These are phyloP conservation scores for Aegilops longissima DNA, from an alignment of 176 grass and related monocot genomes.

Conservation along the genomic window DNA sequence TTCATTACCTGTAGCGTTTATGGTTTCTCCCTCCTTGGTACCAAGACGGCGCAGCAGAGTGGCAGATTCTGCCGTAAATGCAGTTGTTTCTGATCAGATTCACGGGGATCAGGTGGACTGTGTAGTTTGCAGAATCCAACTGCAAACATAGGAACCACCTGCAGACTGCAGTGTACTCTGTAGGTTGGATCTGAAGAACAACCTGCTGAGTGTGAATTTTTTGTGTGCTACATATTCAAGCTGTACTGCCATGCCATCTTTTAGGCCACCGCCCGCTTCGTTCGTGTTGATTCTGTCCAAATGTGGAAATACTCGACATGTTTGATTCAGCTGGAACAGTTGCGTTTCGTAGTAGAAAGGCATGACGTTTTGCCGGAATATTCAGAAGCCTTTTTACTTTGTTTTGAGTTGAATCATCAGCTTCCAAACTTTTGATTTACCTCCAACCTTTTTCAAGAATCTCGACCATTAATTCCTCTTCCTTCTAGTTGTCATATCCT, in stretches of 20 bases:
- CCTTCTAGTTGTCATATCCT: constrained; percentile 5
- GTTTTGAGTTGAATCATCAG: background rate
- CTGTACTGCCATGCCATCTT: background rate
- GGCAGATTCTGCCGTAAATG: background rate
- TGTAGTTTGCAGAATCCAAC: background rate
- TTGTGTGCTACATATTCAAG: background rate
- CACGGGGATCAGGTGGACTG: background rate
- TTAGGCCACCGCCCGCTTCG: background rate
- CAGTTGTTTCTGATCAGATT: constrained; percentile 16
- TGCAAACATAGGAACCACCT: background rate
- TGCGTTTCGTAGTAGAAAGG: background rate
- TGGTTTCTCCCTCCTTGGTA: background rate
- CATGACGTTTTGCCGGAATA: background rate
- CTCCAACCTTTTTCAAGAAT: background rate
- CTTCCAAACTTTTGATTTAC: background rate
- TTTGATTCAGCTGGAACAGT: background rate
- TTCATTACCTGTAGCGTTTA: background rate
- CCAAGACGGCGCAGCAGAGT: background rate
- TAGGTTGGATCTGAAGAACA: background rate
- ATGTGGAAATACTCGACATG: background rate
- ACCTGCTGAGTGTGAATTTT: background rate
- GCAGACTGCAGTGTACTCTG: background rate
- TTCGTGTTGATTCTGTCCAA: background rate
- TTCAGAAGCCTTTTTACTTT: background rate
- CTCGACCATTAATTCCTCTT: background rate